Percentiles rank a stretch among this genome's conserved stretches.
phyloP scores from a whole-genome alignment of 106 monocot species.

The Acorus gramineus region DNA sequence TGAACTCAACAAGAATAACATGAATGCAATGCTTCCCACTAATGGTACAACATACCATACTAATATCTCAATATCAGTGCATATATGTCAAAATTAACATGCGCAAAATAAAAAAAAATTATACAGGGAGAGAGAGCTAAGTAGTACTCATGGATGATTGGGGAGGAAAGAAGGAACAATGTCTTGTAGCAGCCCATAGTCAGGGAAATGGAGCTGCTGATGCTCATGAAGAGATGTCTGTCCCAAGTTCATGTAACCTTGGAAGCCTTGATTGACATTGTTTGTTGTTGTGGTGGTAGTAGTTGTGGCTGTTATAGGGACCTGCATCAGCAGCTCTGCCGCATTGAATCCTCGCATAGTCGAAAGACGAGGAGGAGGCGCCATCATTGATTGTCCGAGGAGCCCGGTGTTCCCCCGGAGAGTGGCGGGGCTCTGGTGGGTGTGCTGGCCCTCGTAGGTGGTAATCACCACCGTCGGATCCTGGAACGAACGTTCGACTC shows the following conservation, averaged over 20 bases:
- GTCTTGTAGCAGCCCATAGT: conserved; percentile 67
- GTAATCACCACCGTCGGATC: conserved; percentile 78
- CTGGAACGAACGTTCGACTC: conserved; percentile 77
- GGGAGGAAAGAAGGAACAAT: conserved; percentile 31
- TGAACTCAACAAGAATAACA: too few relatives aligned
- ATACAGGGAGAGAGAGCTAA: too few relatives aligned
- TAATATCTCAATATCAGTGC: too few relatives aligned
- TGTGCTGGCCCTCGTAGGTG: conserved; percentile 90
- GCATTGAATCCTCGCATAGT: conserved; percentile 12
- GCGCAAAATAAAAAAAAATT: too few relatives aligned
- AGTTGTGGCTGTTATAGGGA: not conserved
- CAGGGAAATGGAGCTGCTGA: conserved; percentile 37
- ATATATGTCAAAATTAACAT: too few relatives aligned
- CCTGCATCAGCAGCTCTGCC: conserved; percentile 17
- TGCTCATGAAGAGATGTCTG: conserved; percentile 10
- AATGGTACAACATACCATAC: too few relatives aligned
- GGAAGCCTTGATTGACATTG: conserved; percentile 9
- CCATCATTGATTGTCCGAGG: conserved; percentile 16
- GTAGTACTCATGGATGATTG: conserved; percentile 15
- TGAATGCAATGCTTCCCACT: too few relatives aligned
- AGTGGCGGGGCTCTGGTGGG: conserved; percentile 55
- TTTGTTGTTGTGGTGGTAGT: not conserved
- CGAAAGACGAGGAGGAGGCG: conserved; percentile 10
- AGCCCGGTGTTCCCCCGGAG: conserved; percentile 24
- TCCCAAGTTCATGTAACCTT: conserved; percentile 16